A percentile compares a stretch with the other conserved stretches of the same genome.
phyloP scores from a whole-genome alignment of 768 basidiomycete species.

The Pleurotus sapidus region DNA sequence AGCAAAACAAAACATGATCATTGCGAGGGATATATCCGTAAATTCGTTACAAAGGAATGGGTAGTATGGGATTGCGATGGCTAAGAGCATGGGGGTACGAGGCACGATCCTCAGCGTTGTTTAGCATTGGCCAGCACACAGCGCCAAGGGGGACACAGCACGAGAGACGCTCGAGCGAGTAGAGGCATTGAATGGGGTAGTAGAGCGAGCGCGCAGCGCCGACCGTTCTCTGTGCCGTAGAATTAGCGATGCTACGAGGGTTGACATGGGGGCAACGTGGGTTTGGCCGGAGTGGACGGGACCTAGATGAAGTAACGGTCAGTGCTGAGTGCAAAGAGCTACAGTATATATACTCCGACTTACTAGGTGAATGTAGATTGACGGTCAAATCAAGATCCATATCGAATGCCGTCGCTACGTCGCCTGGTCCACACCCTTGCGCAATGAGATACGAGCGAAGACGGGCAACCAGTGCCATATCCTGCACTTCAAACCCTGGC shows the following conservation, averaged over 20 bases:
- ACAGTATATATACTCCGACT: neutral
- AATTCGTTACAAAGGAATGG: too few relatives aligned
- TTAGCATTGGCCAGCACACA: neutral
- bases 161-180: neutral
- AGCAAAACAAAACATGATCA: too few relatives aligned
- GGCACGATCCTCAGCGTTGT: too few relatives aligned
- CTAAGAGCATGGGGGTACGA: too few relatives aligned
- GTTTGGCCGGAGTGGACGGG: neutral
- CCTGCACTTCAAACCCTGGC: constrained; percentile 11
- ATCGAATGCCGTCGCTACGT: neutral
- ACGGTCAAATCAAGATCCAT: constrained; percentile 1
- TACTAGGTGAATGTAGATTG: constrained; percentile 2
- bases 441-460: constrained; percentile 8
- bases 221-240: constrained; percentile 10
- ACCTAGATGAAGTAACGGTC: neutral
- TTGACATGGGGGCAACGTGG: constrained; percentile 10
- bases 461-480: constrained; percentile 8
- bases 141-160: neutral
- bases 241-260: constrained; percentile 11
- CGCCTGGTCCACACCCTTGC: constrained; percentile 5
- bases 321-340: neutral
- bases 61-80: too few relatives aligned
- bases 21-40: too few relatives aligned
- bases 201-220: constrained; percentile 7
- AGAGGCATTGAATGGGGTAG: neutral